Evolutionary conservation across 331 rosid species (phyloP).

Genomic region (Malus hybrid): DNA sequence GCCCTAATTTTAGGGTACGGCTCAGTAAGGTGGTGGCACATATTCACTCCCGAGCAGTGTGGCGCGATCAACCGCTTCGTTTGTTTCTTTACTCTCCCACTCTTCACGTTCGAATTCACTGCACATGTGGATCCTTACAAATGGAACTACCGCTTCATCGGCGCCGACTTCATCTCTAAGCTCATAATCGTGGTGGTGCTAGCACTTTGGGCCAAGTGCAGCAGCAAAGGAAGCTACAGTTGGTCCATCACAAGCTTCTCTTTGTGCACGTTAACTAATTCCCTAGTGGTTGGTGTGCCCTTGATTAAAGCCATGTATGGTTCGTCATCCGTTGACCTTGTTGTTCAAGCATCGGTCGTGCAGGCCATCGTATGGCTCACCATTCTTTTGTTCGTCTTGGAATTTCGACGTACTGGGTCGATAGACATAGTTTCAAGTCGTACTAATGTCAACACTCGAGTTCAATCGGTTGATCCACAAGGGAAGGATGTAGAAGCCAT

Average conservation of each 20-base stretch:
- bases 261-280: slow-evolving; percentile 58
- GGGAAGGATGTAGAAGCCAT: slow-evolving; percentile 45
- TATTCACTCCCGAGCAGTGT: slow-evolving; percentile 67
- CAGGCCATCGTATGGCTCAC: slow-evolving; percentile 89
- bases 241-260: slow-evolving; percentile 93
- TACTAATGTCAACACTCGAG: neutral
- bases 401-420: slow-evolving; percentile 44
- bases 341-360: slow-evolving; percentile 68
- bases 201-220: slow-evolving; percentile 68
- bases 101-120: slow-evolving; percentile 81
- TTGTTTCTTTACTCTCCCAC: slow-evolving; percentile 84
- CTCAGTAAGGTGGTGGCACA: slow-evolving; percentile 83
- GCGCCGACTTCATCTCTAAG: slow-evolving; percentile 69
- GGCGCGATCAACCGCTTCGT: slow-evolving; percentile 84
- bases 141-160: slow-evolving; percentile 59
- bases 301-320: slow-evolving; percentile 76
- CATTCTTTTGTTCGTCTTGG: slow-evolving; percentile 61
- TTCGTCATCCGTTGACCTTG: slow-evolving; percentile 51
- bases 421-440: slow-evolving; percentile 3
- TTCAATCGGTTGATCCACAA: slow-evolving; percentile 3
- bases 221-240: slow-evolving; percentile 45
- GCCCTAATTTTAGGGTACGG: slow-evolving; percentile 82
- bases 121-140: slow-evolving; percentile 73
- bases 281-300: slow-evolving; percentile 90
- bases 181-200: slow-evolving; percentile 50